These are phyloP conservation scores for Chloris gayana DNA, from an alignment of 176 grass and related monocot species.

Conservation along the genomic window DNA sequence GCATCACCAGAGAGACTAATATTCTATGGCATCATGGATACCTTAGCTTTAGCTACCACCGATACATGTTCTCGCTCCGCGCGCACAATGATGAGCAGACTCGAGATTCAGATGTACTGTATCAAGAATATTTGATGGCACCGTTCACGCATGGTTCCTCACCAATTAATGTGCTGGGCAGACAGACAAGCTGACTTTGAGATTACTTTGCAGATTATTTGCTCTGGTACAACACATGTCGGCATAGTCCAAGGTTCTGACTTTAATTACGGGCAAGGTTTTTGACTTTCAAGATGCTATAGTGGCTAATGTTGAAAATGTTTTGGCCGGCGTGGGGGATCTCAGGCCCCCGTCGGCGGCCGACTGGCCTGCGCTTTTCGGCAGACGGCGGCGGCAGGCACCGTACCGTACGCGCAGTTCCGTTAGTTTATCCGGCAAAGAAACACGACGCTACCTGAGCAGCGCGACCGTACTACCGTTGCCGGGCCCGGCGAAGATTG, in stretches of 20 bases:
- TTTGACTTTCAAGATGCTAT: background rate
- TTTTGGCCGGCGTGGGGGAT: background rate
- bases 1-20: background rate
- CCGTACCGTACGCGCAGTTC: background rate
- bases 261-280: background rate
- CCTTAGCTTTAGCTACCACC: background rate
- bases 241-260: background rate
- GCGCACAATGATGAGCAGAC: background rate
- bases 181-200: background rate
- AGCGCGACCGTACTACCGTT: too few relatives aligned
- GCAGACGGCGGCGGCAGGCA: background rate
- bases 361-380: background rate
- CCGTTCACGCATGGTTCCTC: background rate
- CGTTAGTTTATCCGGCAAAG: background rate
- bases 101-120: conserved; percentile 11
- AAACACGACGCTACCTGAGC: too few relatives aligned
- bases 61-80: background rate
- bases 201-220: background rate
- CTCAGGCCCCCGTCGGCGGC: background rate
- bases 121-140: background rate
- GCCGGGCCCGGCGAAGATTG: too few relatives aligned
- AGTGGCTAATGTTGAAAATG: background rate
- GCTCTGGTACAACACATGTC: background rate
- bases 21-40: background rate
- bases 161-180: background rate